Base-by-base conservation (phyloP, 768 basidiomycete species). In the Boletus reticuloceps region DNA sequence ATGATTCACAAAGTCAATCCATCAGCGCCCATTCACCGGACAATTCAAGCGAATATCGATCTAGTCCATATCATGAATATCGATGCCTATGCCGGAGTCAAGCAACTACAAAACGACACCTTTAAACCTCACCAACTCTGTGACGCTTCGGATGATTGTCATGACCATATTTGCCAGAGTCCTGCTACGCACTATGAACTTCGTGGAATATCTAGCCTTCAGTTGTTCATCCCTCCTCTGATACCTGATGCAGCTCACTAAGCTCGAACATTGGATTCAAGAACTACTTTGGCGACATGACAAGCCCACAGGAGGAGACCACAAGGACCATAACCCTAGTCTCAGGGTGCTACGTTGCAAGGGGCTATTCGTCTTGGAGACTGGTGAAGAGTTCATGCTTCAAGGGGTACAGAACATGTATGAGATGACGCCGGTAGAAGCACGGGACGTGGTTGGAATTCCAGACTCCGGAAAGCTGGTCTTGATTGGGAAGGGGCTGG, bases 381-480 rank as follows among this genome's bases (percentile, higher is more conserved):
- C 73, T 0, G 88, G 88, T 3, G 75, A 80, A 50, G 77, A 81
- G 53, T 81, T 85, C 61, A 82, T 98, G 50, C 72, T 99, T 43
- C 97, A 99, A 67, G 97, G 95, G 3, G 97, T 99, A 13, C 77
- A 91, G 60, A 91, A 77, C 61, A 79, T 98, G 70, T 99, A 95
- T 67, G 96, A 99, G 62, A 80, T 95, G 14, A 66, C 70, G 1
- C 71, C 77, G 47, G 73, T 85, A 39, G 64, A 63, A n/a, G 71
- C 66, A 40, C 69, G 68, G 53, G 73, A 69, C 9, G 45, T 63
- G 20, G 51, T 83, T 25, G 84, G 81, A 2, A 66, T 85, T 36
- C 82, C 82, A 0, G 81, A 83, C 46, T 71, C 72, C 16, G 92
- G 93, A 25, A 96, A 95, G 72, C 66, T 96, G 22, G 90, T 95